Evolutionary conservation across 2,329 filamentous ascomycete species (phyloP).

Genomic region (Talaromyces rugulosus): DNA sequence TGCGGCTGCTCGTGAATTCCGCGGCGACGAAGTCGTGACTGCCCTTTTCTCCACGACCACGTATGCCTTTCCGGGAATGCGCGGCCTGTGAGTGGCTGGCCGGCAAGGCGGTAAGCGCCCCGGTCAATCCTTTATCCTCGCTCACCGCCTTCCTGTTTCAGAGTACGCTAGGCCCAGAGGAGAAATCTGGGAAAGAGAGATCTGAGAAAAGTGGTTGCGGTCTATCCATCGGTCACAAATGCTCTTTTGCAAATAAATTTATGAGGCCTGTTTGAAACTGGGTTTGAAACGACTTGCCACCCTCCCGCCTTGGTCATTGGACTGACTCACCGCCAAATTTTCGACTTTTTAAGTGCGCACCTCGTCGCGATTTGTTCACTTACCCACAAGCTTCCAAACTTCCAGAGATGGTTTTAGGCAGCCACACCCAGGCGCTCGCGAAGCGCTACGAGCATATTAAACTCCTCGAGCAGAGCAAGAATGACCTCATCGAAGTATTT

Average conservation of each 20-base stretch:
- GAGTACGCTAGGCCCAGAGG: constrained; percentile 10
- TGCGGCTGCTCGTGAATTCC: background rate
- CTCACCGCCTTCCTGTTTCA: constrained; percentile 8
- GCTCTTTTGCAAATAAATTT: background rate
- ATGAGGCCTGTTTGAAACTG: background rate
- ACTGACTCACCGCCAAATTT: background rate
- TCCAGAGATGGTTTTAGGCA: constrained; percentile 19
- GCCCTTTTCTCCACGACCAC: constrained; percentile 27
- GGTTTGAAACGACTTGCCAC: background rate
- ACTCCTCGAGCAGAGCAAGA: constrained; percentile 43
- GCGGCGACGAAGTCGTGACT: constrained; percentile 6
- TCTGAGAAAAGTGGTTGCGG: background rate
- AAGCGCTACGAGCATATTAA: constrained; percentile 44
- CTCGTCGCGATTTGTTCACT: background rate
- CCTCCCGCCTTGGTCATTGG: background rate
- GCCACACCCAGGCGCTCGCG: constrained; percentile 31
- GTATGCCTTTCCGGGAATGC: constrained; percentile 16
- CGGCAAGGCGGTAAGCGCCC: background rate
- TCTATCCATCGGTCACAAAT: background rate
- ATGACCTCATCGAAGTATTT: constrained; percentile 45
- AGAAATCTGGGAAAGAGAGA: constrained; percentile 10
- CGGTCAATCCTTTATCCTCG: constrained; percentile 4
- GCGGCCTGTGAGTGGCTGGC: background rate
- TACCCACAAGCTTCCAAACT: constrained; percentile 4
- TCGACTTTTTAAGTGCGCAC: background rate